Base-by-base conservation (phyloP, 106 monocot genomes). In the Dendrobium catenatum region DNA sequence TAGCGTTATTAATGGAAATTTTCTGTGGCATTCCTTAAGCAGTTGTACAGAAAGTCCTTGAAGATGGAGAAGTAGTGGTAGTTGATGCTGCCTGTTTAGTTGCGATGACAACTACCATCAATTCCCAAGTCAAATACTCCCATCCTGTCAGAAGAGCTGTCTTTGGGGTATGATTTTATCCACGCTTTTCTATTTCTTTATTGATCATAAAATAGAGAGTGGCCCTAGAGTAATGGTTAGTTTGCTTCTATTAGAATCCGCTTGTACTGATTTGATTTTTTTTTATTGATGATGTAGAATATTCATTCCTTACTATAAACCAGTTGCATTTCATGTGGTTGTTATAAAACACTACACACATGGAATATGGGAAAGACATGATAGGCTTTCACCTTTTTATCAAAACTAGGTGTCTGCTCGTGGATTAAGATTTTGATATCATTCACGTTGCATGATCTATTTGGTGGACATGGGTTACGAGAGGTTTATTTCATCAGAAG, bases 31-130 rank as follows among this genome's bases (percentile, higher is more conserved):
- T 74, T 31, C 22, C 4, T 59, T 78, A 73, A 61, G 68, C 78
- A 98, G 97, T 98, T 81, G 92, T 88, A 64, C 97, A 98, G 85
- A 98, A 98, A 87, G 85, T 89, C 46, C 92, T 98, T 75, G 92
- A 87, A 56, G 84, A 73, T 59, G 94, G 84, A 10, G 97, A 98
- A 88, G 87, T 87, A 18, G 64, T 94, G 68, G 86, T 89, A 22
- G 87, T 91, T 72, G 97, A 98, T 83, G 89, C 91, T 80, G 82
- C 90, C 18, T 88, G 89, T 80, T 87, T 98, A 78, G 85, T 93
- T 73, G 97, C 94, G 49, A 91, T 92, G 85, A 91, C 97, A 20
- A 89, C 42, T 77, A 81, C 88, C 58, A 91, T 93, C 24, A 85
- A 85, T 54, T 87, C 89, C 58, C 94, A 94, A 49, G 40, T 93